Evolutionary conservation across 495 filamentous ascomycete species (phyloP), one percentile per base, ranked within the genome.

Genomic region (Terfezia boudieri): DNA sequence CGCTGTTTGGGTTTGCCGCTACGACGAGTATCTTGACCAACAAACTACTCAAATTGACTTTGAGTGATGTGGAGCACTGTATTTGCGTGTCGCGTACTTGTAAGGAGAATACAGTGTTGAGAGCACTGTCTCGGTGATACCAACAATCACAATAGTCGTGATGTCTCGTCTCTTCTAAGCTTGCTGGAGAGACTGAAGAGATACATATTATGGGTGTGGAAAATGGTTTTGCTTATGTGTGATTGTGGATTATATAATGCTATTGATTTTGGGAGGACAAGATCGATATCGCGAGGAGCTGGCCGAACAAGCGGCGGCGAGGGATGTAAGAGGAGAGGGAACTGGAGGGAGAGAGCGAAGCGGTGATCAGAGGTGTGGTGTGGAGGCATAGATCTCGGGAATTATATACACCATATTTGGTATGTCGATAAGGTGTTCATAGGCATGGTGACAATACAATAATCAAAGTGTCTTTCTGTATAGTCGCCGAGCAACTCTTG

Each of bases 171-270:
- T 98, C 11, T 98, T 95, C 67, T 95, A 96, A 86, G 87, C 7
- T 74, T 98, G 26, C 94, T 98, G 60, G 90, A 98, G 63, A 76
- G 90, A 17, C 66, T 98, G 22, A 98, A 98, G 67, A 70, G 88
- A n/a, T n/a, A n/a, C n/a, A 26, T 96, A 98, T 62, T 98, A 96
- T 63, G 90, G 90, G n/a, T 98, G 90, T 62, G 90, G 90, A n/a
- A 98, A 98, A 68, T 68, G 96, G 20, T 98, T 98, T 64, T 94
- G 88, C 60, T 68, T 98, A 2, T 95, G 87, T 57, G 88, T 89
- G 14, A 79, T 95, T 57, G 82, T 98, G 49, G 90, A 98, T 64
- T 95, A 89, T 60, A 53, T 69, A 94, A 48, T 92, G 96, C 67
- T 76, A 92, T 68, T 82, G 78, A 69, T 88, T 80, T 55, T 92